phyloP scores from a whole-genome alignment of 768 basidiomycete species.

The Suillus fuscotomentosus region DNA sequence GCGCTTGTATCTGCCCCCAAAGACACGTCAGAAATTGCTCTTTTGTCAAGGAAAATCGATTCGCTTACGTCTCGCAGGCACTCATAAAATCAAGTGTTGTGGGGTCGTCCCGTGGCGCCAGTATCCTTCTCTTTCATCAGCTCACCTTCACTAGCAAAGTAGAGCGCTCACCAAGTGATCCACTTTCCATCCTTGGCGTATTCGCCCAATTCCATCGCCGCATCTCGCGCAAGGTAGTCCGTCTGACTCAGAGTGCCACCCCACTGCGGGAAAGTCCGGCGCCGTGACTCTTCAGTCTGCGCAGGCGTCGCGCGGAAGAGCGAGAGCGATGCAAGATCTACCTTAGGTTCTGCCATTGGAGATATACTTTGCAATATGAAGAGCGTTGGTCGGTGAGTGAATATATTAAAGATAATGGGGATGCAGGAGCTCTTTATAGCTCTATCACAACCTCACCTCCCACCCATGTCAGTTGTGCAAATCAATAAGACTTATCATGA shows the following conservation, averaged over 20 bases:
- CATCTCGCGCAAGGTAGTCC: conserved; percentile 45
- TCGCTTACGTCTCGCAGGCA: conserved; percentile 60
- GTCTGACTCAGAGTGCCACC: conserved; percentile 41
- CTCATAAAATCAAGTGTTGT: conserved; percentile 49
- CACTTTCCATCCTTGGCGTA: conserved; percentile 44
- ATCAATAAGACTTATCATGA: neutral
- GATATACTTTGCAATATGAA: neutral
- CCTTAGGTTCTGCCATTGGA: neutral
- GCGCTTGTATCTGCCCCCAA: conserved; percentile 33
- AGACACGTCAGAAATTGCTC: conserved; percentile 11
- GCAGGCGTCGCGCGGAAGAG: conserved; percentile 47
- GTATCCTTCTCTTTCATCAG: conserved; percentile 41
- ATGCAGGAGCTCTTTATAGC: neutral
- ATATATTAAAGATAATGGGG: neutral
- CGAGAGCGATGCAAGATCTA: conserved; percentile 31
- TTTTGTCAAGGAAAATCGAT: neutral
- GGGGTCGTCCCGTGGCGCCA: conserved; percentile 52
- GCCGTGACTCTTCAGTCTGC: conserved; percentile 43
- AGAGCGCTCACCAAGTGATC: conserved; percentile 45
- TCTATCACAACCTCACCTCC: neutral
- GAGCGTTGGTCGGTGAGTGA: neutral
- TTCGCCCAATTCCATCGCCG: conserved; percentile 37
- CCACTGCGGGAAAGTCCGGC: conserved; percentile 42
- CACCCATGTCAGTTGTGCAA: neutral
- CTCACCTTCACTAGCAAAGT: neutral